A percentile compares a stretch with the other conserved stretches of the same genome.
Conservation (phyloP, 73 alveolate species). For the Durusdinium trenchii region DNA sequence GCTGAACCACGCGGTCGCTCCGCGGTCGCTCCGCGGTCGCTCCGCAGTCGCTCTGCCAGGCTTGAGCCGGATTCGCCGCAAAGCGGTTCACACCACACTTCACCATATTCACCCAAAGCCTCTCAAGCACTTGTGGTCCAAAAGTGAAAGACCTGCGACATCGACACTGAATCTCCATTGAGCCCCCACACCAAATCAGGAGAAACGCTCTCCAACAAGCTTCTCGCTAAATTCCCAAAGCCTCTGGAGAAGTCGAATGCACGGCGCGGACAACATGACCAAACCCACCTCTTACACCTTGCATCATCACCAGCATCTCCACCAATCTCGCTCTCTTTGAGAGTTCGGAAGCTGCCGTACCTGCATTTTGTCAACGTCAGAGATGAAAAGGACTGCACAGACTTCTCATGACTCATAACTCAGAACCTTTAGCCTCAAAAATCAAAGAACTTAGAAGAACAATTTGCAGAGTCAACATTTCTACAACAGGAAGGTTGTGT, state of each 20-base stretch:
- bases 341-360: slow-evolving; percentile 94
- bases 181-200: slow-evolving; percentile 40
- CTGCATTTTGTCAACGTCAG: neutral
- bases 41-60: no score
- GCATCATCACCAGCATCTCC: slow-evolving; percentile 83
- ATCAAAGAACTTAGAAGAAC: no score
- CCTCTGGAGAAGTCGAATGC: neutral
- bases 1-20: no score
- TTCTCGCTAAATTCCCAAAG: slow-evolving; percentile 88
- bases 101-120: neutral
- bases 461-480: no score
- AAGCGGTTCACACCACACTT: neutral
- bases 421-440: no score
- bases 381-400: no score
- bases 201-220: slow-evolving; percentile 84
- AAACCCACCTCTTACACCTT: slow-evolving; percentile 54
- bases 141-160: no score
- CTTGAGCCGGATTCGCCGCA: no score
- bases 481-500: neutral
- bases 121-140: no score
- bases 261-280: neutral
- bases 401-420: no score
- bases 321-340: slow-evolving; percentile 81
- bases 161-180: no score
- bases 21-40: no score